These are phyloP conservation scores for Debaryomyces singareniensis DNA, from an alignment of 1,139 yeast species.

Conservation along the genomic window DNA sequence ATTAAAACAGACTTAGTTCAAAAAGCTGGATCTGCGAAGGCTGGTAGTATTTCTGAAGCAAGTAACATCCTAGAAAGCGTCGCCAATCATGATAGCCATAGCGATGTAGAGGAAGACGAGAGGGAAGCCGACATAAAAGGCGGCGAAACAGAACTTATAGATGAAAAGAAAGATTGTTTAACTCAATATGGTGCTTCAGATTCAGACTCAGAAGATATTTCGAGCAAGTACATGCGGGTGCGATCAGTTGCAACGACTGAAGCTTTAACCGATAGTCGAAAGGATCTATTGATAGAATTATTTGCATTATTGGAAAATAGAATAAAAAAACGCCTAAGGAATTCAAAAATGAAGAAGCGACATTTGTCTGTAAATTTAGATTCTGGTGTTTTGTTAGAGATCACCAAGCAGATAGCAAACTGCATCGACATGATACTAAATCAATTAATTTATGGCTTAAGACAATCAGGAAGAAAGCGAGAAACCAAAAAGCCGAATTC, in stretches of 20 bases:
- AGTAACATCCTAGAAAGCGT: constrained; percentile 2
- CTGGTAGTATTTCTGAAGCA: constrained; percentile 1
- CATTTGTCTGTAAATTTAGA: background rate
- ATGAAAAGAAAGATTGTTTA: constrained; percentile 5
- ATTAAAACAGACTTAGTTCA: constrained; percentile 7
- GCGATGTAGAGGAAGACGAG: background rate
- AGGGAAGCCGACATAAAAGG: constrained; percentile 1
- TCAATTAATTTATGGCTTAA: constrained; percentile 3
- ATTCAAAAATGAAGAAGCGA: constrained; percentile 2
- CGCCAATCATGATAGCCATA: background rate
- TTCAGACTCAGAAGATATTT: constrained; percentile 1
- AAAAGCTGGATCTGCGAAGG: constrained; percentile 3
- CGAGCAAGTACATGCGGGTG: constrained; percentile 4
- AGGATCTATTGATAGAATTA: constrained; percentile 32
- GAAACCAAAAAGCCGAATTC: constrained; percentile 4
- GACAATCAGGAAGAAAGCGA: constrained; percentile 2
- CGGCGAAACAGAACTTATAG: constrained; percentile 8
- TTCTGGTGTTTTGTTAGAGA: constrained; percentile 11
- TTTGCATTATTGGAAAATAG: constrained; percentile 30
- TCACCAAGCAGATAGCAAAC: constrained; percentile 17
- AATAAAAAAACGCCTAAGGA: constrained; percentile 12
- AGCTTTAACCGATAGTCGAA: constrained; percentile 20
- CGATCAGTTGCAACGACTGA: constrained; percentile 8
- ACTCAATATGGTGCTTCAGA: constrained; percentile 3
- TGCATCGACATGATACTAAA: constrained; percentile 13